phyloP scores from a whole-genome alignment of 2,329 filamentous ascomycete species.

The Botrytis tulipae region DNA sequence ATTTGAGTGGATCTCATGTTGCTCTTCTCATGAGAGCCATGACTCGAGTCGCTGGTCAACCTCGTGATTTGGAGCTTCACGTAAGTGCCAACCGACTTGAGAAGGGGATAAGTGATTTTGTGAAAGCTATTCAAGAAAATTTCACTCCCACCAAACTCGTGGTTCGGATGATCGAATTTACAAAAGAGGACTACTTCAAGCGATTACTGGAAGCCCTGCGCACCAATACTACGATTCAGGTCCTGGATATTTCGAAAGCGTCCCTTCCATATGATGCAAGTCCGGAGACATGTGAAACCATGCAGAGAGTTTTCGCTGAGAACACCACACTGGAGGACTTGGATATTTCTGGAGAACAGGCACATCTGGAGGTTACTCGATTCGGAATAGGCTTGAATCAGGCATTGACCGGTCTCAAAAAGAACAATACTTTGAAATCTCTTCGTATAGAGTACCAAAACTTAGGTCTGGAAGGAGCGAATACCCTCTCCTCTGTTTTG shows the following conservation, averaged over 20 bases:
- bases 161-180: conserved; percentile 64
- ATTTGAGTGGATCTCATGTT: conserved; percentile 62
- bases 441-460: conserved; percentile 67
- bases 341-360: conserved; percentile 70
- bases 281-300: conserved; percentile 61
- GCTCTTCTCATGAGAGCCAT: conserved; percentile 65
- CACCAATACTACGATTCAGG: conserved; percentile 60
- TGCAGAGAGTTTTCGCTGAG: conserved; percentile 63
- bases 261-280: conserved; percentile 68
- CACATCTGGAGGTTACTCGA: conserved; percentile 66
- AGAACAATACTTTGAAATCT: conserved; percentile 59
- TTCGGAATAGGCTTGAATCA: conserved; percentile 68
- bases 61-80: conserved; percentile 61
- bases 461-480: conserved; percentile 66
- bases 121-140: conserved; percentile 50
- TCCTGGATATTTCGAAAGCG: conserved; percentile 67
- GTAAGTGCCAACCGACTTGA: conserved; percentile 57
- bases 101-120: conserved; percentile 50
- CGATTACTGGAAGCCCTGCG: conserved; percentile 61
- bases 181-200: conserved; percentile 49
- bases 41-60: conserved; percentile 47
- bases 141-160: conserved; percentile 62
- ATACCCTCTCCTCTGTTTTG: conserved; percentile 65
- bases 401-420: conserved; percentile 61
- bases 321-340: conserved; percentile 65